Evolutionary conservation across 169 alveolate species (phyloP), one percentile per base, ranked within the genome.

Genomic region (Condylostoma magnum): DNA sequence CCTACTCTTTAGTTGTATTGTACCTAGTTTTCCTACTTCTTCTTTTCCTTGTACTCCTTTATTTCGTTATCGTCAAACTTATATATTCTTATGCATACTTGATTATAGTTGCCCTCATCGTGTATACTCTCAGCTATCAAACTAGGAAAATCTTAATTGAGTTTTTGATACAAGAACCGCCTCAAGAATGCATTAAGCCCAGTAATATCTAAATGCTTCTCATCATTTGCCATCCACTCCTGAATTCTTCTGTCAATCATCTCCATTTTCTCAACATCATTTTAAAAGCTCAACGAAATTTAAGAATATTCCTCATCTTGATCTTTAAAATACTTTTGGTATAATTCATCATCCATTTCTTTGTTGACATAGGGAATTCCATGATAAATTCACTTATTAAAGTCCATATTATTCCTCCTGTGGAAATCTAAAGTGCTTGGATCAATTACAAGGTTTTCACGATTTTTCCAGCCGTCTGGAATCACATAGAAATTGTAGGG

Each of bases 401-500:
- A 67, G 50, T 67, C 76, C 76, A 67, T 67, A 8, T 33, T 22
- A 50, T 67, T 60, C 66, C 33, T 33, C 25, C 27, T 47, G 37
- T 33, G 47, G 22, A 67, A 67, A 12, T 25, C 18, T n/a, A n/a
- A 27, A 67, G 28, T 30, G 76, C 76, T 25, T 51, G 44, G 34
- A 34, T 51, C 50, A 48, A 60, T 22, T 28, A 50, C n/a, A 31
- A 31, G 3, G 50, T 37, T 47, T 65, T 44, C 15, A 28, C 66
- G 28, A 33, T 47, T 10, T 47, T 15, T 4, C 66, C 60, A 18
- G 66, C 34, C 76, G 6, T 5, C 20, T 30, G 76, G 76, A 50
- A 67, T 48, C 2, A 67, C 65, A 30, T 47, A 67, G 65, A 67
- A 67, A 20, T 67, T 67, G 31, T 18, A 67, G 2, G 73, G 73